These are phyloP conservation scores for Graphilbum sp. DNA, from an alignment of 2,329 filamentous ascomycete genomes.

Conservation along the genomic window DNA sequence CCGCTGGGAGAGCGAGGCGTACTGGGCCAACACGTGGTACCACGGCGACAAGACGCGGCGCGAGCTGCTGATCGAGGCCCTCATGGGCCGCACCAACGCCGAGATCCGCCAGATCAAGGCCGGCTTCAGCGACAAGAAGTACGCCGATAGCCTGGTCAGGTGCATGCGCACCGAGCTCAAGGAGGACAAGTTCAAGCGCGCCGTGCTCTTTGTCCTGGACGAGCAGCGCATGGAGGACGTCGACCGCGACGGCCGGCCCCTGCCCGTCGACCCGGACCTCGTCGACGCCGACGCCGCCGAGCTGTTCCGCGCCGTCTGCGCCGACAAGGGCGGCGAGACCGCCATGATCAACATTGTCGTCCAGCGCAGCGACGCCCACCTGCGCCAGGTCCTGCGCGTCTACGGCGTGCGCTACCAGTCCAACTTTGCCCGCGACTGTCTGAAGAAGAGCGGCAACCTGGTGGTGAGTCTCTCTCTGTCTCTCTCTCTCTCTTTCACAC, in stretches of 20 bases:
- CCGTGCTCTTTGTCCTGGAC: constrained; percentile 69
- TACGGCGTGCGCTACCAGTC: constrained; percentile 59
- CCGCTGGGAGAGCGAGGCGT: constrained; percentile 81
- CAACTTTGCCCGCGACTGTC: constrained; percentile 78
- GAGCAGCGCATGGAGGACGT: constrained; percentile 70
- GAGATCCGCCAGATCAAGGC: constrained; percentile 80
- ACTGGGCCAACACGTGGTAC: constrained; percentile 98
- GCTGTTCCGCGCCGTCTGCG: constrained; percentile 49
- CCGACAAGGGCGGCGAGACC: constrained; percentile 69
- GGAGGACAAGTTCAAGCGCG: constrained; percentile 89
- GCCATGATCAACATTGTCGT: constrained; percentile 78
- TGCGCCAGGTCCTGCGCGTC: constrained; percentile 59
- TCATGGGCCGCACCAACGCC: constrained; percentile 81
- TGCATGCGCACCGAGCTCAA: constrained; percentile 91
- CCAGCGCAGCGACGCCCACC: constrained; percentile 61
- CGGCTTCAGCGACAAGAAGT: constrained; percentile 82
- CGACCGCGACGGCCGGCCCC: constrained; percentile 42
- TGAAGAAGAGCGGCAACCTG: constrained; percentile 78
- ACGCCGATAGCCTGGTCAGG: constrained; percentile 59
- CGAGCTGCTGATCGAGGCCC: constrained; percentile 79
- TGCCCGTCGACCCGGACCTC: constrained; percentile 40
- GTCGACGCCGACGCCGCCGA: constrained; percentile 58
- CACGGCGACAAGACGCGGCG: constrained; percentile 70
- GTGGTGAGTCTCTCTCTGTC: constrained; percentile 49
- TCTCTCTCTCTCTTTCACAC: neutral